Evolutionary conservation across 1,284 basidiomycete species (phyloP).

Genomic region (Omphalotus olearius): DNA sequence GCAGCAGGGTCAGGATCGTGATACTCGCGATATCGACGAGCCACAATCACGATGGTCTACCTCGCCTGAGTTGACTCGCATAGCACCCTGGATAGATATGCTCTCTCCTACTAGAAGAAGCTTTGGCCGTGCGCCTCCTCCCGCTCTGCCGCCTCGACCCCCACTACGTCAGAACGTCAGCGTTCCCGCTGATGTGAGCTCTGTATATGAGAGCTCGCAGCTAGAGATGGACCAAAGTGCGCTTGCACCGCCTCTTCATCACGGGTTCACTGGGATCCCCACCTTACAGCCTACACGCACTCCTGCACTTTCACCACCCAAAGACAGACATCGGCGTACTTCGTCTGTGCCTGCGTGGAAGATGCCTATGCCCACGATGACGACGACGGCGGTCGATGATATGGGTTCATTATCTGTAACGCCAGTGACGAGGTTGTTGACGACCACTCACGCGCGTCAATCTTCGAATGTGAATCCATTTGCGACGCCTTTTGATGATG

Average conservation of each 20-base stretch:
- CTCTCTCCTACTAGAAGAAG: slow-evolving; percentile 12
- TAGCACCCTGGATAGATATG: slow-evolving; percentile 13
- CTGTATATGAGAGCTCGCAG: slow-evolving; percentile 17
- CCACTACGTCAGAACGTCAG: slow-evolving; percentile 24
- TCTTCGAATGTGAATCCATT: slow-evolving; percentile 48
- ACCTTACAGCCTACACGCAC: not conserved
- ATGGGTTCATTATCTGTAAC: slow-evolving; percentile 26
- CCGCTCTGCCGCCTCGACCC: slow-evolving; percentile 12
- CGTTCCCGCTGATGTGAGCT: slow-evolving; percentile 26
- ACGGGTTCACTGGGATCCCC: slow-evolving; percentile 36
- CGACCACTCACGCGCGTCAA: slow-evolving; percentile 26
- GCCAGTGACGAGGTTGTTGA: slow-evolving; percentile 42
- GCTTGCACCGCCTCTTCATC: slow-evolving; percentile 41
- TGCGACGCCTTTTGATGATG: slow-evolving; percentile 75
- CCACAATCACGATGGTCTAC: slow-evolving; percentile 35
- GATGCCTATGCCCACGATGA: slow-evolving; percentile 8
- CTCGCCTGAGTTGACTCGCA: slow-evolving; percentile 25
- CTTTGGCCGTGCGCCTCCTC: slow-evolving; percentile 16
- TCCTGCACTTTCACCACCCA: slow-evolving; percentile 15
- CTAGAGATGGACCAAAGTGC: slow-evolving; percentile 5
- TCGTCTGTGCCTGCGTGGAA: slow-evolving; percentile 15
- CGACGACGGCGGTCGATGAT: slow-evolving; percentile 1
- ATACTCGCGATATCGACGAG: slow-evolving; percentile 20
- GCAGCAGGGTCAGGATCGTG: slow-evolving; percentile 12
- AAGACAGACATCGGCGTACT: slow-evolving; percentile 12